Base-by-base conservation (phyloP, 768 basidiomycete genomes). In the Amylocystis lapponica region DNA sequence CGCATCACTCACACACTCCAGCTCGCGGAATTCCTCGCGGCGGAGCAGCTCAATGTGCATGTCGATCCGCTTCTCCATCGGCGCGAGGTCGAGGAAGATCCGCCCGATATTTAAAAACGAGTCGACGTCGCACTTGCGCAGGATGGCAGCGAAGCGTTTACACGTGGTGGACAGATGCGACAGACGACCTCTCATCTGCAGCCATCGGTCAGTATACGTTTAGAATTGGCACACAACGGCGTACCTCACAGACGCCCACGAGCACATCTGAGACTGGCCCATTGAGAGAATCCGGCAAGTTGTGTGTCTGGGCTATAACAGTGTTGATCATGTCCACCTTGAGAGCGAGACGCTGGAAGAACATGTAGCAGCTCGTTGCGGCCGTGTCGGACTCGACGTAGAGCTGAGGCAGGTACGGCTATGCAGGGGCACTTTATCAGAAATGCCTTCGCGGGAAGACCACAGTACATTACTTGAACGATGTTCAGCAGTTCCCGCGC, bases 241-340 rank as follows among this genome's bases (percentile, higher is more conserved):
- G 23, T 48, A 87, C 89, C 74, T 98, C 95, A 64, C 95, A 98
- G 27, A 96, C 81, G 14, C 90, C 90, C n/a, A 96, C 92, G 11
- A 97, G 73, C 1, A 73, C 75, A 41, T 96, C 94, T 0, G 90
- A 84, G 0, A 92, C 85, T 30, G 79, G 70, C 0, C 83, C 81
- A 49, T 84, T 87, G 19, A 98, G 78, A 3, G 88, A 80, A 29
- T 91, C 89, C 5, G 93, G 90, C 23, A 99, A 66, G 27, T 78
- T 78, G 56, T 97, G 87, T 13, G 79, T 77, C 49, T 90, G 83
- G 1, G 85, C 89, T 27, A 94, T 82, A 43, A 90, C 76, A 11
- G 66, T 74, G 55, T 85, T 89, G 63, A 98, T 82, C 32, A 96
- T 72, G 51, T 96, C 89, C 23, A 88, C 73, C 65, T 99, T 99